These are phyloP conservation scores for Raddia distichophylla DNA, from an alignment of 176 grass and related monocot genomes.

Conservation along the genomic window DNA sequence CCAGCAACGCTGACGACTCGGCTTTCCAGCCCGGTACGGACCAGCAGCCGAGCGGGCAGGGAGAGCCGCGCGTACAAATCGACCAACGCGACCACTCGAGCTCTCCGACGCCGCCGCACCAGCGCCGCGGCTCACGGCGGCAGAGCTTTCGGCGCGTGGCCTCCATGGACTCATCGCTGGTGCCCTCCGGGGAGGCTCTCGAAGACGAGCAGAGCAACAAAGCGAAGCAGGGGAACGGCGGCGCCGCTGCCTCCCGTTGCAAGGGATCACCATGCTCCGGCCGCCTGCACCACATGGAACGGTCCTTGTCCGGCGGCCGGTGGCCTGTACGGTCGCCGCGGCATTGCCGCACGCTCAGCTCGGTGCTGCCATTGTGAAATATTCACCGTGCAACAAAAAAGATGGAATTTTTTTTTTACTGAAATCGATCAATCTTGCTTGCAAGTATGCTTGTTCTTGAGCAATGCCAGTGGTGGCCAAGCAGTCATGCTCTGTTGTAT, in stretches of 20 bases:
- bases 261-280: conserved; percentile 20
- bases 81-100: not conserved
- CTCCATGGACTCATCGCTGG: conserved; percentile 48
- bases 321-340: conserved; percentile 19
- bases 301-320: conserved; percentile 39
- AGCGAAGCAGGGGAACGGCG: conserved; percentile 25
- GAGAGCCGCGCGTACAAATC: conserved; percentile 19
- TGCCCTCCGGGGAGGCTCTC: not conserved
- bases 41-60: conserved; percentile 19
- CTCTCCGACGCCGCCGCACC: conserved; percentile 9
- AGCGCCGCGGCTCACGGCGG: not conserved
- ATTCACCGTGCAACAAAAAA: not conserved
- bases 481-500: not conserved
- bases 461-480: not conserved
- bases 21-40: not conserved
- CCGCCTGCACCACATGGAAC: conserved; percentile 16
- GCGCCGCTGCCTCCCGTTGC: not conserved
- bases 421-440: not conserved
- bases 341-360: conserved; percentile 25
- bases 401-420: not conserved
- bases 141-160: conserved; percentile 28
- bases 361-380: conserved; percentile 36
- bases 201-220: not conserved
- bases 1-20: not conserved
- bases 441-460: not conserved